Conservation (phyloP, 345 rosid species). For the Erodium maritimum region DNA sequence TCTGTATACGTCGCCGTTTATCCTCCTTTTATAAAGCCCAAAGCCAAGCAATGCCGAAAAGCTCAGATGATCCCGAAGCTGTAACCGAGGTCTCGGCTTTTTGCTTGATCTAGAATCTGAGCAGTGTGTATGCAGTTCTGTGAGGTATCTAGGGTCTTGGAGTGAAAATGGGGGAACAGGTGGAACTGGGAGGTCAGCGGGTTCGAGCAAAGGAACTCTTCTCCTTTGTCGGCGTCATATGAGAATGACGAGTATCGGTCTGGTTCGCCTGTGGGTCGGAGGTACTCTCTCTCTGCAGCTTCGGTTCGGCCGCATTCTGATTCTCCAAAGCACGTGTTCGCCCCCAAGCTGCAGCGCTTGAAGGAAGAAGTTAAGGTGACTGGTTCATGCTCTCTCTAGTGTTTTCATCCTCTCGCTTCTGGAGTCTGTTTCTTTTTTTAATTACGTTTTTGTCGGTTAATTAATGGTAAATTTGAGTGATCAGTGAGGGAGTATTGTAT, state of each 20-base stretch:
- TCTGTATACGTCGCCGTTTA: constrained; percentile 26
- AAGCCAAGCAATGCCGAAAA: background rate
- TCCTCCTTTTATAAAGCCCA: background rate
- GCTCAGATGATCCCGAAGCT: constrained; percentile 5
- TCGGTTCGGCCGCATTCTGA: constrained; percentile 26
- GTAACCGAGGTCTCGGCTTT: constrained; percentile 13
- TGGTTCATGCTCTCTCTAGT: too few relatives aligned
- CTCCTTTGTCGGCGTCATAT: constrained; percentile 15
- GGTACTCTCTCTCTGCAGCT: constrained; percentile 51
- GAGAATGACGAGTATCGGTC: constrained; percentile 31
- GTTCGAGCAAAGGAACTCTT: constrained; percentile 64
- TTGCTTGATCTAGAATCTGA: constrained; percentile 3
- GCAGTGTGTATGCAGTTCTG: too few relatives aligned
- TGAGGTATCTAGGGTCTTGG: background rate
- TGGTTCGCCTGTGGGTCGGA: constrained; percentile 20
- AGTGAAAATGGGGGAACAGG: constrained; percentile 51
- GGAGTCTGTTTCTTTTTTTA: too few relatives aligned
- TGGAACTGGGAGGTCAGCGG: constrained; percentile 99
- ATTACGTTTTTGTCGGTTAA: too few relatives aligned
- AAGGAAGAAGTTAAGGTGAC: constrained; percentile 40
- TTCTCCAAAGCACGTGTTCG: constrained; percentile 31
- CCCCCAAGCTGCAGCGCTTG: constrained; percentile 36
- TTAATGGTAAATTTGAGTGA: too few relatives aligned
- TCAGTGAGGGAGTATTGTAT: too few relatives aligned
- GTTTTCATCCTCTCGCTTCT: too few relatives aligned